Evolutionary conservation across 179 eudicot genomes (phyloP).

Genomic region (Monotropa hypopitys): DNA sequence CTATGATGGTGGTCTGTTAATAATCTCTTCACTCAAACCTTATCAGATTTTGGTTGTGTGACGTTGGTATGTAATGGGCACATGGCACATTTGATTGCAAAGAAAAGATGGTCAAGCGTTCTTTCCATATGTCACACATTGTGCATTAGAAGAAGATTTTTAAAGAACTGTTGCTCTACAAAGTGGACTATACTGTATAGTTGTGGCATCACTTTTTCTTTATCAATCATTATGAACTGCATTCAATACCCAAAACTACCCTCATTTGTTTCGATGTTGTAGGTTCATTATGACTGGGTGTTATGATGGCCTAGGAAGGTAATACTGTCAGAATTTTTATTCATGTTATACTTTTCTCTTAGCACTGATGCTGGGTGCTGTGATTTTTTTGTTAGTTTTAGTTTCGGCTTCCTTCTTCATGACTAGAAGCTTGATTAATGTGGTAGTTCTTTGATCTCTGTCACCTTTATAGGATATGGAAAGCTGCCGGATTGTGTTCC

Average conservation of each 20-base stretch:
- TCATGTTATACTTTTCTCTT: not conserved
- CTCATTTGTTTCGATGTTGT: constrained; percentile 10
- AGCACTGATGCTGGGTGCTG: not conserved
- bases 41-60: not conserved
- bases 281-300: constrained; percentile 85
- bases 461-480: constrained; percentile 52
- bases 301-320: constrained; percentile 87
- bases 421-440: not conserved
- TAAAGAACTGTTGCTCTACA: not conserved
- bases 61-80: not conserved
- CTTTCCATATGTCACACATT: not conserved
- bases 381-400: not conserved
- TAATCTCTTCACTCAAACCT: not conserved
- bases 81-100: not conserved
- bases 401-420: not conserved
- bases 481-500: constrained; percentile 55
- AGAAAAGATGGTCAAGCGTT: not conserved
- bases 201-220: not conserved
- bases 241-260: not conserved
- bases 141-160: not conserved
- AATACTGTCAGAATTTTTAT: not conserved
- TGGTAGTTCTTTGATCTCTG: not conserved
- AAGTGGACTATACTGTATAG: not conserved
- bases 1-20: not conserved
- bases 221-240: not conserved